These are phyloP conservation scores for Curvularia sp. DNA, from an alignment of 2,329 filamentous ascomycete species.

Conservation along the genomic window DNA sequence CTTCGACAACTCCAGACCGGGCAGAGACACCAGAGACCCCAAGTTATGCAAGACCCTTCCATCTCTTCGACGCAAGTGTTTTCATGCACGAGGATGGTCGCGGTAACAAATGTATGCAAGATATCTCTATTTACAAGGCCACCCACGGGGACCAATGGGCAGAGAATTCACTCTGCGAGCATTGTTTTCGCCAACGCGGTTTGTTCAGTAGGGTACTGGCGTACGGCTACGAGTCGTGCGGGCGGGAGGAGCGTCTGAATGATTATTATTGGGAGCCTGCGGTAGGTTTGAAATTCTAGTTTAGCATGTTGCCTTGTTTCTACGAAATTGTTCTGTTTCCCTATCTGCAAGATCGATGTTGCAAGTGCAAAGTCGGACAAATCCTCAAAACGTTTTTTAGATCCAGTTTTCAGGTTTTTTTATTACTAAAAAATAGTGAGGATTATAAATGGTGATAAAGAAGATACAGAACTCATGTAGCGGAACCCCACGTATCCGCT, in stretches of 20 bases:
- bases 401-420: neutral
- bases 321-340: neutral
- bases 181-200: slow-evolving; percentile 39
- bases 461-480: neutral
- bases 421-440: neutral
- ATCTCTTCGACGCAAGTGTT: slow-evolving; percentile 32
- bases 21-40: slow-evolving; percentile 26
- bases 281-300: slow-evolving; percentile 2
- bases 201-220: slow-evolving; percentile 30
- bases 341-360: neutral
- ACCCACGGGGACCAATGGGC: slow-evolving; percentile 33
- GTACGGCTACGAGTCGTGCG: slow-evolving; percentile 41
- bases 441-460: neutral
- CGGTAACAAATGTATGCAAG: slow-evolving; percentile 7
- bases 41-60: slow-evolving; percentile 34
- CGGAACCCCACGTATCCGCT: neutral
- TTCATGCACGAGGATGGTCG: neutral
- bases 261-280: slow-evolving; percentile 40
- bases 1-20: slow-evolving; percentile 6
- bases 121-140: slow-evolving; percentile 37
- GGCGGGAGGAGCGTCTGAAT: slow-evolving; percentile 32
- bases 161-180: slow-evolving; percentile 32
- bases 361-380: neutral
- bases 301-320: neutral
- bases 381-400: neutral